These are phyloP conservation scores for Thielaviopsis euricoi DNA, from an alignment of 2,329 filamentous ascomycete genomes.

Conservation along the genomic window DNA sequence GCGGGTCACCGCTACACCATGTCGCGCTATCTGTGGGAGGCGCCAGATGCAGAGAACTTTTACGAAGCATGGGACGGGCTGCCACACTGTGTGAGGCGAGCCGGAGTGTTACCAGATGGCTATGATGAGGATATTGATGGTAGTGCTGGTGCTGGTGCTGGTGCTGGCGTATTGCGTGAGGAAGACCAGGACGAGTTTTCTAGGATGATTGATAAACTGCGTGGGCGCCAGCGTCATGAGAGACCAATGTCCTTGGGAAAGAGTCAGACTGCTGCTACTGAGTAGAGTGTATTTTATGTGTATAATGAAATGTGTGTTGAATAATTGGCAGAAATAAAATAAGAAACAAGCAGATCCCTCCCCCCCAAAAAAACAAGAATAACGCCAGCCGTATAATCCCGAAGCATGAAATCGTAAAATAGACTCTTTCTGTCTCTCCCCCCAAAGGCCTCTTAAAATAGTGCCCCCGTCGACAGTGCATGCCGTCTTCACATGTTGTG, in stretches of 20 bases:
- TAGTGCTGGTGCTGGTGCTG: no score
- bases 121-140: not conserved
- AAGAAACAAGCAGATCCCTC: not conserved
- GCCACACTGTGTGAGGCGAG: slow-evolving; percentile 1
- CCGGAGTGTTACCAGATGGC: not conserved
- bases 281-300: not conserved
- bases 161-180: not conserved
- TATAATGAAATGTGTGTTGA: not conserved
- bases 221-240: not conserved
- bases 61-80: slow-evolving; percentile 1
- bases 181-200: slow-evolving; percentile 6
- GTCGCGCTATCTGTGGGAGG: slow-evolving; percentile 7
- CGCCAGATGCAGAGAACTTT: slow-evolving; percentile 2
- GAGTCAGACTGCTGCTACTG: not conserved
- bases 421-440: not conserved
- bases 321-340: not conserved
- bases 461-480: not conserved
- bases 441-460: not conserved
- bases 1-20: slow-evolving; percentile 1
- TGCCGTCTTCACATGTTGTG: slow-evolving; percentile 49
- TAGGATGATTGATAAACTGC: not conserved
- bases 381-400: not conserved
- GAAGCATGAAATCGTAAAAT: slow-evolving; percentile 5
- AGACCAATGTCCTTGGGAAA: not conserved
- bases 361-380: not conserved